These are phyloP conservation scores for Penicillium parvum DNA, from an alignment of 495 filamentous ascomycete species.

Conservation along the genomic window DNA sequence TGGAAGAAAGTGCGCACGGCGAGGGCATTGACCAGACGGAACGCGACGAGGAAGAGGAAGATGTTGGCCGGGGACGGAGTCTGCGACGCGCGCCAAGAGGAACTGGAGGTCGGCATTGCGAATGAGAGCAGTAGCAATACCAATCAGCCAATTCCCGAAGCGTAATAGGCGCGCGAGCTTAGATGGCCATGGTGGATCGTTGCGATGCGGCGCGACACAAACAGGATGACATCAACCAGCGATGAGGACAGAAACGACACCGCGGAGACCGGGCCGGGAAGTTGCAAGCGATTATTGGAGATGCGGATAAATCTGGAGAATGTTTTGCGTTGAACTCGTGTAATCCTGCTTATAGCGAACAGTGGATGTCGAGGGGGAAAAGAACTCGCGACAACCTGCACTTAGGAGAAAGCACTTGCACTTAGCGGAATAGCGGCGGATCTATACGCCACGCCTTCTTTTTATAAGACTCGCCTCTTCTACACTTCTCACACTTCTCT, in stretches of 20 bases:
- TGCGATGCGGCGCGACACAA: conserved; percentile 1
- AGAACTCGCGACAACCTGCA: conserved; percentile 54
- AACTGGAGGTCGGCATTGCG: conserved; percentile 7
- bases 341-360: conserved; percentile 42
- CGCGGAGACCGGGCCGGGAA: background rate
- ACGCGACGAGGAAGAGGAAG: conserved; percentile 61
- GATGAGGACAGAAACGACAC: background rate
- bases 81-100: conserved; percentile 23
- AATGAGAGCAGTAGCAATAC: background rate
- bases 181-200: conserved; percentile 8
- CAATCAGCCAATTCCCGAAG: conserved; percentile 1
- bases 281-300: background rate
- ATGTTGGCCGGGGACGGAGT: conserved; percentile 27
- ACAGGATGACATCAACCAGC: conserved; percentile 6
- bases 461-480: conserved; percentile 8
- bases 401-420: conserved; percentile 55
- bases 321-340: conserved; percentile 15
- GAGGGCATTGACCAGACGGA: conserved; percentile 84
- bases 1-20: conserved; percentile 92
- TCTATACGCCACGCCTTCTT: conserved; percentile 15
- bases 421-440: conserved; percentile 26
- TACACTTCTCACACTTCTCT: conserved; percentile 4
- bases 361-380: conserved; percentile 11
- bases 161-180: background rate
- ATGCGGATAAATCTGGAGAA: background rate